These are phyloP conservation scores for Pyrrhoderma lamaoense DNA, from an alignment of 1,284 basidiomycete species.

Conservation along the genomic window DNA sequence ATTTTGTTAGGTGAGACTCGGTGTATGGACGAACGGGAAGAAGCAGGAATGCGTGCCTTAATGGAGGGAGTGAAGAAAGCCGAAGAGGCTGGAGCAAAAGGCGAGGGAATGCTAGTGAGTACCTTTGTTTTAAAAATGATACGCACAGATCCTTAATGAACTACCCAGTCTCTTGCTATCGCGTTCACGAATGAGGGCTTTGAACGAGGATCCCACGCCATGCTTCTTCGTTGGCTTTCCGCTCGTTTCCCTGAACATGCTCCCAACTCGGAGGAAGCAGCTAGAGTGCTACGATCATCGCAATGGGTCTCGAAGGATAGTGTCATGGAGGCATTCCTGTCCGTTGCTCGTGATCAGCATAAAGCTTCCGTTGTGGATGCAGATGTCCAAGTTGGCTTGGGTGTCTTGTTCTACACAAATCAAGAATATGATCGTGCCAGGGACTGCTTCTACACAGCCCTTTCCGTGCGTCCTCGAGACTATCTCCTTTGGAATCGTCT, in stretches of 20 bases:
- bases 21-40: constrained; percentile 94
- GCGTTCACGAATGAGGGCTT: constrained; percentile 96
- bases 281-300: constrained; percentile 51
- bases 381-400: constrained; percentile 90
- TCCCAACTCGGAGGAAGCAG: constrained; percentile 50
- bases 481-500: constrained; percentile 96
- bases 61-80: constrained; percentile 59
- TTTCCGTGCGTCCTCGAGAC: constrained; percentile 79
- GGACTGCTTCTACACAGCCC: constrained; percentile 87
- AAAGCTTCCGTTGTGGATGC: constrained; percentile 71
- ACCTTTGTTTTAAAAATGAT: constrained; percentile 1
- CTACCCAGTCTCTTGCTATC: constrained; percentile 79
- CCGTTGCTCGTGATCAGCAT: constrained; percentile 78
- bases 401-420: constrained; percentile 89
- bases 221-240: constrained; percentile 82
- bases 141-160: not conserved
- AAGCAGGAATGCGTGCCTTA: constrained; percentile 70
- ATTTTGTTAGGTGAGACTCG: constrained; percentile 87
- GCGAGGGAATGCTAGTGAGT: constrained; percentile 77
- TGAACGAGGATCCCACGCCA: constrained; percentile 83
- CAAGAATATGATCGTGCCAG: constrained; percentile 73
- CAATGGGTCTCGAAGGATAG: constrained; percentile 83
- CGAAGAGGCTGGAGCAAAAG: constrained; percentile 54
- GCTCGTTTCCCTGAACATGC: constrained; percentile 65
- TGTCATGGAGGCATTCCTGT: constrained; percentile 80